Base-by-base conservation (phyloP, 768 basidiomycete genomes). In the Clitopilus hobsonii region DNA sequence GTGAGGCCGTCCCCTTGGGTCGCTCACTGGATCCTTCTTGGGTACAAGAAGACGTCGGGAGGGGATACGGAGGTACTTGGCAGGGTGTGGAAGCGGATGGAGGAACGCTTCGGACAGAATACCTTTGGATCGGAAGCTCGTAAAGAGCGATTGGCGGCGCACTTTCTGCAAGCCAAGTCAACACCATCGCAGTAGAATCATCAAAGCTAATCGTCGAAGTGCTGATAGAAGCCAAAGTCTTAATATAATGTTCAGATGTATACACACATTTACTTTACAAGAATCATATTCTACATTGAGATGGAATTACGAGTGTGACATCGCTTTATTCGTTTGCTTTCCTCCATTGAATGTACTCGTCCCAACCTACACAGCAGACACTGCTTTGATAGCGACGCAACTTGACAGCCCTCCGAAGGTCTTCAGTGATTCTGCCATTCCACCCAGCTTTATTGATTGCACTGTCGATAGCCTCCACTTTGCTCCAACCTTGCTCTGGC, bases 401-500 rank as follows among this genome's bases (percentile, higher is more conserved):
- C 66, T 78, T 86, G 61, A 94, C 70, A 64, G 83, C 85, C 60
- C 89, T 77, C 49, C 92, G 78, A 50, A 93, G 69, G 61, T 89
- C 89, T 67, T 96, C 94, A 0, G 86, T 89, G 63, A 95, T 89
- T 50, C 70, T 69, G 1, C 91, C 92, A 54, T 69, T 81, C 88
- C 89, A 98, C 2, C 94, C 97, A 3, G 95, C 91, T 71, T 99
- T 99, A 58, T 84, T 82, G 59, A 98, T 93, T 25, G 94, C 93
- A 62, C 87, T 93, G 61, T 95, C 87, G 32, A 99, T 73, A 6
- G 96, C 88, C 69, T 97, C 90, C 55, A 88, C 74, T 79, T 89
- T 89, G 58, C 86, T 83, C 97, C 97, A 99, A 6, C 92, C 94
- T 69, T 98, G 96, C 30, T 93, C 91, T 0, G 87, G 82, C 38